Conservation (phyloP, 225 moss, liverwort and hornwort species). For the Polytrichum commune region DNA sequence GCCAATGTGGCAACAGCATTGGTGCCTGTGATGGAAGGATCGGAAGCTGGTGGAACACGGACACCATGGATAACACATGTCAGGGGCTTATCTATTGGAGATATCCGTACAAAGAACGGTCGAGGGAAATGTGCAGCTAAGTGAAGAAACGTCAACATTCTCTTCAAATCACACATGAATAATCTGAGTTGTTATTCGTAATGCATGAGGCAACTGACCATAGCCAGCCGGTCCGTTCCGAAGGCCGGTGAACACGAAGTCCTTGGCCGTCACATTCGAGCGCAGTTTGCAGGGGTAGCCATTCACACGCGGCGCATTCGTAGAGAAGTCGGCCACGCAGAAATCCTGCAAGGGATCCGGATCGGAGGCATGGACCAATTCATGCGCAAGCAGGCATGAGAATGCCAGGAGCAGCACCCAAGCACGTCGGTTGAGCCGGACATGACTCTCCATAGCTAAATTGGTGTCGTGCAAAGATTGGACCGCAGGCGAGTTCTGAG, state of each 20-base stretch:
- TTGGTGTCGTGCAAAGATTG: too few relatives aligned
- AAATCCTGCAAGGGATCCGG: constrained; percentile 8
- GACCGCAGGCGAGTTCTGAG: too few relatives aligned
- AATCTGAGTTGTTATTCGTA: neutral
- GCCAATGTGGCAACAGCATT: too few relatives aligned
- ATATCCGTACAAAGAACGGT: too few relatives aligned
- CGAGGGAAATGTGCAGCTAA: too few relatives aligned
- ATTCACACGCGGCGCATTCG: neutral
- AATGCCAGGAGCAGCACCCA: neutral
- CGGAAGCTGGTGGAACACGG: too few relatives aligned
- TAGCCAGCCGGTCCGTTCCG: neutral
- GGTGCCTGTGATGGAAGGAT: too few relatives aligned
- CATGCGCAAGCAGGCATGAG: neutral
- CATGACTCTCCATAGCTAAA: too few relatives aligned
- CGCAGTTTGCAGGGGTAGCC: constrained; percentile 2
- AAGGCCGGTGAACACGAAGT: constrained; percentile 5
- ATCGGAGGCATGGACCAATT: constrained; percentile 3
- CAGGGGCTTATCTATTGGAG: too few relatives aligned
- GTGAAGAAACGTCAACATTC: too few relatives aligned
- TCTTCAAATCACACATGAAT: neutral
- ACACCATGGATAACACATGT: too few relatives aligned
- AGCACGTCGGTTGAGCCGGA: too few relatives aligned
- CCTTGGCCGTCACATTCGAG: neutral
- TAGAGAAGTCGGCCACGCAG: constrained; percentile 7
- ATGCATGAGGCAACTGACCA: neutral